Base-by-base conservation (phyloP, 768 basidiomycete genomes). In the Amylocystis lapponica region DNA sequence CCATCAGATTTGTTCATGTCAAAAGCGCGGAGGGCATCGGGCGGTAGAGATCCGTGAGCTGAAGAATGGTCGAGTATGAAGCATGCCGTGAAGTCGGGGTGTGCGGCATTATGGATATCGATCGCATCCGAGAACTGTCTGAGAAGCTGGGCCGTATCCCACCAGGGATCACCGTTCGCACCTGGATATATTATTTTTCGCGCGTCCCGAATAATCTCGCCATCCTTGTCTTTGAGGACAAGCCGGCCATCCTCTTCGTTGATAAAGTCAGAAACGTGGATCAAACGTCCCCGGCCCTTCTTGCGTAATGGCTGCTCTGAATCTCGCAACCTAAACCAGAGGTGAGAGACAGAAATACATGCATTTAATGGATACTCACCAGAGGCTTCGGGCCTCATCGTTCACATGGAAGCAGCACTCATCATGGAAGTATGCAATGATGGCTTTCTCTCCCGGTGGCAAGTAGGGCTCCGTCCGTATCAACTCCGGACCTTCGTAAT, bases 61-160 rank as follows among this genome's bases (percentile, higher is more conserved):
- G 70, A 69, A 5, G 69, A 69, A 35, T 70, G 64, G 53, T 72
- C 65, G 50, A 68, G 71, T 19, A 72, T 53, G 29, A 71, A 70
- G 0, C 69, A 44, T 0, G 52, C 54, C 6, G 56, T 47, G 4
- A 53, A 55, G 5, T 55, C 51, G 2, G 67, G 66, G 51, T 67
- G 60, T 7, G 56, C 54, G n/a, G 43, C 40, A 27, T 72, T 63
- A 52, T 69, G 68, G 13, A 71, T 58, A 0, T 46, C 37, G 36
- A 72, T 64, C 16, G 64, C 62, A 19, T 57, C 36, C 17, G 52
- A 49, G 25, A 67, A 49, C 39, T 72, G 69, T 5, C 33, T 47
- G 20, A 67, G 31, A 0, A 70, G 50, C 43, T 69, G 67, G 4
- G 51, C 35, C 5, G 38, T 49, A 45, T 70, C 69, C 69, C 66